Evolutionary conservation across 1,284 basidiomycete species (phyloP).

Genomic region (Jaminaea rosea): DNA sequence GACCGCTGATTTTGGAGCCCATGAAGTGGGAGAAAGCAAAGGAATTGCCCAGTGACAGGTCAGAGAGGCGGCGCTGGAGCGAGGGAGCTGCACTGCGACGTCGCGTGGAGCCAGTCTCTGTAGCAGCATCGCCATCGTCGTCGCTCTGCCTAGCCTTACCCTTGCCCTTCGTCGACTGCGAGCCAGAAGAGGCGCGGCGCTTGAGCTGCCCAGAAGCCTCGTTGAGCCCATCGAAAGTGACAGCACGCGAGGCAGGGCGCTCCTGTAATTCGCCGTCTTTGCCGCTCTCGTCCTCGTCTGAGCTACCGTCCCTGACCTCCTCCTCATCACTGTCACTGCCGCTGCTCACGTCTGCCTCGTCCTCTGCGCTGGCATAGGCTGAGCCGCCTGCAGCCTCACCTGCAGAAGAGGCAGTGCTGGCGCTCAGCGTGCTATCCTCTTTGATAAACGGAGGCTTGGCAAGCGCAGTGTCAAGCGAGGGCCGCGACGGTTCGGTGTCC

Average conservation of each 20-base stretch:
- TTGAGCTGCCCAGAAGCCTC: too few species aligned
- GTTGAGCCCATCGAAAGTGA: too few species aligned
- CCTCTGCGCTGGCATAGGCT: background rate
- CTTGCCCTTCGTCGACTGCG: constrained; percentile 1
- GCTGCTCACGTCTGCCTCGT: background rate
- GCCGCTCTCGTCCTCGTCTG: background rate
- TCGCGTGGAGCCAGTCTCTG: constrained; percentile 1
- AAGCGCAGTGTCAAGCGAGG: too few species aligned
- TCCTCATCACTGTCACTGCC: background rate
- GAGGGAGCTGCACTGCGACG: constrained; percentile 10
- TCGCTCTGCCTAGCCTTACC: constrained; percentile 2
- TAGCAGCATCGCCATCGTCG: background rate
- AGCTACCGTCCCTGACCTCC: background rate
- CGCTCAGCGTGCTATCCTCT: too few species aligned
- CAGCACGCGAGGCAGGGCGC: too few species aligned
- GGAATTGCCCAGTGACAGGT: constrained; percentile 30
- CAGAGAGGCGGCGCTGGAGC: constrained; percentile 21
- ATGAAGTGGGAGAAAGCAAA: constrained; percentile 32
- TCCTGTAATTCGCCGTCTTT: background rate
- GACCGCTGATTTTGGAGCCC: background rate
- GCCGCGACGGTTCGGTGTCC: too few species aligned
- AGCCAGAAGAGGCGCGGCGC: too few species aligned
- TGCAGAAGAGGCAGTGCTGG: too few species aligned
- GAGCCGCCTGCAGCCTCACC: background rate
- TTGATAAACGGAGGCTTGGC: too few species aligned